A percentile compares a stretch with the other conserved stretches of the same genome.
phyloP scores from a whole-genome alignment of 177 flowering plant genomes.

The Vitis hybrid region DNA sequence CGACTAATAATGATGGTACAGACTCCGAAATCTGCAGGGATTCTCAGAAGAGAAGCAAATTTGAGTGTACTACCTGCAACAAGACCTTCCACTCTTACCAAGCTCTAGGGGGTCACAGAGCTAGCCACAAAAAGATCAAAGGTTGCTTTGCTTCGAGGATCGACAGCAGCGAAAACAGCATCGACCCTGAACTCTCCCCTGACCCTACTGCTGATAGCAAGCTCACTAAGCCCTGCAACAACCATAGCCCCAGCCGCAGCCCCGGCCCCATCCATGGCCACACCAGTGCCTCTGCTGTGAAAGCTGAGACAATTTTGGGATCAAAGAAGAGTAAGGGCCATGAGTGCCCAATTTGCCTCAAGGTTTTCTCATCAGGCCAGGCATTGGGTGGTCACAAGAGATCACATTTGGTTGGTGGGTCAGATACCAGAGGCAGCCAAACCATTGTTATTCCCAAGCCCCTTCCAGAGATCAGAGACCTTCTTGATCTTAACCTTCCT shows the following conservation, averaged over 20 bases:
- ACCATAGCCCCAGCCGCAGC: background rate
- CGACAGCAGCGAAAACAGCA: conserved; percentile 27
- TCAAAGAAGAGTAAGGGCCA: conserved; percentile 33
- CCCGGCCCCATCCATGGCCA: background rate
- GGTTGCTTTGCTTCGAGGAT: conserved; percentile 40
- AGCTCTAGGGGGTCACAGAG: conserved; percentile 76
- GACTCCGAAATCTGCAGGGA: conserved; percentile 11
- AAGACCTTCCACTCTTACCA: conserved; percentile 57
- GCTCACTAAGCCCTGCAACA: conserved; percentile 5
- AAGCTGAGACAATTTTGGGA: conserved; percentile 3
- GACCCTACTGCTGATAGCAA: conserved; percentile 15
- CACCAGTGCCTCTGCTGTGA: background rate
- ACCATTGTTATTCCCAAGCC: conserved; percentile 24
- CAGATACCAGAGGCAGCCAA: conserved; percentile 24
- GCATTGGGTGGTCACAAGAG: conserved; percentile 78
- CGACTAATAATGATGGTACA: background rate
- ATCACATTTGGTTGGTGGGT: conserved; percentile 41
- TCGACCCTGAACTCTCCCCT: conserved; percentile 19
- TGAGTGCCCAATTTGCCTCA: conserved; percentile 61
- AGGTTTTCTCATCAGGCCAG: conserved; percentile 62
- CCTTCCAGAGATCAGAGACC: conserved; percentile 25
- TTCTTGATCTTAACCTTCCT: conserved; percentile 63
- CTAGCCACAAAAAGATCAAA: conserved; percentile 60
- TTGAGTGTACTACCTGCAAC: conserved; percentile 51
- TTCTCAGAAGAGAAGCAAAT: conserved; percentile 32